Evolutionary conservation across 768 basidiomycete species (phyloP), one percentile per base, ranked within the genome.

Genomic region (Nevesoporus exiguus): DNA sequence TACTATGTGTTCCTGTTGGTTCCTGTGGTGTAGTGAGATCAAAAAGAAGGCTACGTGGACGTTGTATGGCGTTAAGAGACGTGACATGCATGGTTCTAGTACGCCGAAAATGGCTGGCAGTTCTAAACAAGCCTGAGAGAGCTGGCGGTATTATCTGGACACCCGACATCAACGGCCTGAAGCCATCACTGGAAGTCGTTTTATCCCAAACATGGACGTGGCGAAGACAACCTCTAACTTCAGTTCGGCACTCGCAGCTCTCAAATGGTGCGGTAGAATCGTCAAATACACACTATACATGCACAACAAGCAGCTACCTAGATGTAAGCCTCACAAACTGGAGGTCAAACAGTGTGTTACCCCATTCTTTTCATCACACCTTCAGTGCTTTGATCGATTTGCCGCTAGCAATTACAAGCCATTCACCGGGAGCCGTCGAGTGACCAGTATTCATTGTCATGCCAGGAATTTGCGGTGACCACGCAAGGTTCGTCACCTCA

Each of bases 391-490:
- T 88, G 62, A 95, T 84, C 17, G 80, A 79, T 73, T 86, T 92
- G 27, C 93, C 93, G 59, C 83, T 85, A 40, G 88, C 84, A 65
- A 93, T 80, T 22, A 88, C 91, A 19, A 95, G 73, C 91, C 92
- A 95, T 69, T 94, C 93, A 21, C 90, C 90, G 0, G 86, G 79
- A 24, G 78, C 80, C 1, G 86, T 89, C 52, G 84, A 80, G 61
- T 86, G 82, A 17, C 89, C 88, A 1, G 80, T 84, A 58, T 82
- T 83, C 80, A 88, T 84, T 45, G 81, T 79, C 80, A 89, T 81
- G 9, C 85, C 85, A 59, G 82, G 80, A 57, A 93, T 88, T 56
- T 82, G 80, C 21, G 90, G 90, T n/a, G 89, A 91, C 93, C 93
- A 95, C 11, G 88, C 89, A 14, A 94, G 72, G 61, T 87, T 90